Conservation (phyloP, 768 basidiomycete genomes). For the Artomyces pyxidatus region DNA sequence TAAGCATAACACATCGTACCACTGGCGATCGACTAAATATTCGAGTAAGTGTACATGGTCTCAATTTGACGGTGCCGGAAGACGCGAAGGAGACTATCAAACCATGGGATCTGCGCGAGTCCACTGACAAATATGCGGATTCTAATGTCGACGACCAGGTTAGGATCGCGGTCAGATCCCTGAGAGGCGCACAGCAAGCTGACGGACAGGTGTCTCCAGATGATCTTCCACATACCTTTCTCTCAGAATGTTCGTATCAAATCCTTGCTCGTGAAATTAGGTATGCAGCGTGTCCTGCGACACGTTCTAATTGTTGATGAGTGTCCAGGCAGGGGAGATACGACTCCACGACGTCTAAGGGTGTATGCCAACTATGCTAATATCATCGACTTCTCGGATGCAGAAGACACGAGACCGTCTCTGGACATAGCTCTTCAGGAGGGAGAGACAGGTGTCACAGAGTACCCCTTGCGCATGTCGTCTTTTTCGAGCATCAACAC, state of each 20-base stretch:
- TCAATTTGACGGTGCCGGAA: slow-evolving; percentile 77
- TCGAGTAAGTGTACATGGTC: slow-evolving; percentile 59
- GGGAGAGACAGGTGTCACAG: slow-evolving; percentile 58
- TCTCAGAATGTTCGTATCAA: slow-evolving; percentile 67
- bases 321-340: slow-evolving; percentile 60
- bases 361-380: slow-evolving; percentile 67
- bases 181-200: background rate
- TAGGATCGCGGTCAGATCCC: slow-evolving; percentile 9
- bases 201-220: slow-evolving; percentile 30
- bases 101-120: slow-evolving; percentile 73
- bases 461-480: slow-evolving; percentile 72
- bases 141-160: slow-evolving; percentile 87
- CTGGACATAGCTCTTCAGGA: slow-evolving; percentile 64
- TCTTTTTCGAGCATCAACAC: slow-evolving; percentile 71
- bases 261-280: slow-evolving; percentile 69
- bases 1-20: slow-evolving; percentile 7
- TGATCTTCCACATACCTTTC: slow-evolving; percentile 80
- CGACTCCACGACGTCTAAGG: slow-evolving; percentile 66
- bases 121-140: slow-evolving; percentile 55
- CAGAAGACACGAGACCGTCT: slow-evolving; percentile 60
- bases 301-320: slow-evolving; percentile 6
- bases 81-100: slow-evolving; percentile 72
- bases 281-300: slow-evolving; percentile 29
- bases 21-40: background rate
- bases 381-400: slow-evolving; percentile 74